A percentile compares a stretch with the other conserved stretches of the same genome.
Conservation (phyloP, 768 basidiomycete genomes). For the Termitomyces sp. region DNA sequence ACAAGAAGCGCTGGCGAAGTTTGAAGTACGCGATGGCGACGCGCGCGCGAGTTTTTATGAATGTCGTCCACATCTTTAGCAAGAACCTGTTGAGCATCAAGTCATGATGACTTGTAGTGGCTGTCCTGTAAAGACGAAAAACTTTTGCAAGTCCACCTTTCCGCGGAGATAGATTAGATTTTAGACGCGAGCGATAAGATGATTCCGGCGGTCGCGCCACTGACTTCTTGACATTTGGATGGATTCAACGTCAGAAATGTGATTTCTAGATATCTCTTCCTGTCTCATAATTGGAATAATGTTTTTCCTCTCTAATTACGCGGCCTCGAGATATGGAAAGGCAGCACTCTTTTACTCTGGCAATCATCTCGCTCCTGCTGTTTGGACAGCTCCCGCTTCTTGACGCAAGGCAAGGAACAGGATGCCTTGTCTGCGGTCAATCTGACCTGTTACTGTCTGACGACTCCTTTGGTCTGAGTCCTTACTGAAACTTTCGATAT, state of each 20-base stretch:
- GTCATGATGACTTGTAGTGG: neutral
- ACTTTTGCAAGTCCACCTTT: neutral
- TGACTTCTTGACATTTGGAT: neutral
- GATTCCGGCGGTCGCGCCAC: neutral
- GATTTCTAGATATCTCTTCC: neutral
- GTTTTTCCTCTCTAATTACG: neutral
- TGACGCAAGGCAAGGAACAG: neutral
- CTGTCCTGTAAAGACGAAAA: neutral
- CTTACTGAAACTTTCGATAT: no score
- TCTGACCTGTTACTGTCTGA: no score
- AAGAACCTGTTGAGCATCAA: neutral
- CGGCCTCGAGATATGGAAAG: neutral
- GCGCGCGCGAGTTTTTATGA: neutral
- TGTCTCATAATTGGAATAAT: neutral
- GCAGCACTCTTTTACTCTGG: neutral
- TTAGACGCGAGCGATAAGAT: neutral
- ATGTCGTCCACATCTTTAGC: neutral
- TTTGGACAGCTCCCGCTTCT: neutral
- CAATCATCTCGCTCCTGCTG: neutral
- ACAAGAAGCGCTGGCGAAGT: neutral
- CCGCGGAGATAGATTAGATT: conserved; percentile 8
- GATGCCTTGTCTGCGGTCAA: neutral
- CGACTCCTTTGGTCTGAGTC: no score
- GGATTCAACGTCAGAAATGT: neutral
- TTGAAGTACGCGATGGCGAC: neutral